These are phyloP conservation scores for Bipolaris gigantea DNA, from an alignment of 2,329 filamentous ascomycete genomes.

Conservation along the genomic window DNA sequence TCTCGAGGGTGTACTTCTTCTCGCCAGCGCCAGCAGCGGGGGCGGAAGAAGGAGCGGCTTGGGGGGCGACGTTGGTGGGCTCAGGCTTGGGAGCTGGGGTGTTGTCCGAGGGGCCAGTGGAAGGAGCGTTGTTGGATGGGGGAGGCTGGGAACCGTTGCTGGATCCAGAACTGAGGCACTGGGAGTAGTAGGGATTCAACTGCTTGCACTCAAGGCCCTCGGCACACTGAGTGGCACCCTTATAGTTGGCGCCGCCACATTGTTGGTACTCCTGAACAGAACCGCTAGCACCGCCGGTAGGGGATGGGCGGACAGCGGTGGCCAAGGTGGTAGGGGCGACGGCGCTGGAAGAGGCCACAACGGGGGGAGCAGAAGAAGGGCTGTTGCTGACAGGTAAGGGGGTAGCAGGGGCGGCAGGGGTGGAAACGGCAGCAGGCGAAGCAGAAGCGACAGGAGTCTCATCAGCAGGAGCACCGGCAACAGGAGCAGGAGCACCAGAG, in stretches of 20 bases:
- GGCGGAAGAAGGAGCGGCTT: conserved; percentile 1
- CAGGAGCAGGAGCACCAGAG: conserved; percentile 23
- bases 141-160: conserved; percentile 14
- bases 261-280: conserved; percentile 35
- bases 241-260: conserved; percentile 50
- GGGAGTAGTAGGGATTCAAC: conserved; percentile 51
- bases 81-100: conserved; percentile 1
- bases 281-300: conserved; percentile 21
- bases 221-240: conserved; percentile 45
- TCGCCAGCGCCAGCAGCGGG: conserved; percentile 11
- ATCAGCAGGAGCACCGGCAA: conserved; percentile 19
- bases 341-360: conserved; percentile 1
- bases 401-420: conserved; percentile 2
- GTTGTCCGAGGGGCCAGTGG: neutral
- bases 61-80: conserved; percentile 9
- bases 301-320: conserved; percentile 25
- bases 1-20: conserved; percentile 24
- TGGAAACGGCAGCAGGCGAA: conserved; percentile 11
- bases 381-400: conserved; percentile 14
- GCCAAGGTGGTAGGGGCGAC: conserved; percentile 25
- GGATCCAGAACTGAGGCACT: conserved; percentile 42
- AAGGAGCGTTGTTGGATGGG: neutral
- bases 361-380: conserved; percentile 9
- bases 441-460: conserved; percentile 19
- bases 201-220: conserved; percentile 46